These are phyloP conservation scores for Lasiodiplodia sp. DNA, from an alignment of 2,329 filamentous ascomycete species.

Conservation along the genomic window DNA sequence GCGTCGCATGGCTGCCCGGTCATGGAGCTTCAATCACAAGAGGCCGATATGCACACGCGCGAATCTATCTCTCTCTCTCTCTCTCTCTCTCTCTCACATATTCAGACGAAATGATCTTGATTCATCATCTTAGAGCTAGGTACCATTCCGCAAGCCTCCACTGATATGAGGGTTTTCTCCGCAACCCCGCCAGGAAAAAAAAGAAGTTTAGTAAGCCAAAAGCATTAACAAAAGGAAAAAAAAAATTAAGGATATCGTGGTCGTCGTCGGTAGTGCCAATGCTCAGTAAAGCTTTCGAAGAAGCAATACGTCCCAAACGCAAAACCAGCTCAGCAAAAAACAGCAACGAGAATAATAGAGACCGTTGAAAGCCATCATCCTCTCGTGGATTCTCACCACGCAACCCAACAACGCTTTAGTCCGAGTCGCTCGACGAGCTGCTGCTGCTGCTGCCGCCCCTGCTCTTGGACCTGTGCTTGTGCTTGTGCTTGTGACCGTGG, in stretches of 20 bases:
- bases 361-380: background rate
- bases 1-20: background rate
- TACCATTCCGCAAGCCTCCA: conserved; percentile 1
- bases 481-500: conserved; percentile 36
- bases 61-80: background rate
- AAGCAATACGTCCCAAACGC: background rate
- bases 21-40: conserved; percentile 11
- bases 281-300: background rate
- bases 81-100: background rate
- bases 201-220: background rate
- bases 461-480: conserved; percentile 41
- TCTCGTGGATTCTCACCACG: background rate
- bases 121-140: background rate
- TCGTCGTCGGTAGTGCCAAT: background rate
- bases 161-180: background rate
- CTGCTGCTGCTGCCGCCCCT: conserved; percentile 41
- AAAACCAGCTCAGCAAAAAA: background rate
- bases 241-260: conserved; percentile 11
- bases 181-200: background rate
- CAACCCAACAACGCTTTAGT: conserved; percentile 34
- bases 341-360: background rate
- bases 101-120: background rate
- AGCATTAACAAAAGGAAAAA: background rate
- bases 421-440: conserved; percentile 46
- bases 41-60: background rate